Conservation (phyloP, 805 yeast species). For the Spathaspora boniae region DNA sequence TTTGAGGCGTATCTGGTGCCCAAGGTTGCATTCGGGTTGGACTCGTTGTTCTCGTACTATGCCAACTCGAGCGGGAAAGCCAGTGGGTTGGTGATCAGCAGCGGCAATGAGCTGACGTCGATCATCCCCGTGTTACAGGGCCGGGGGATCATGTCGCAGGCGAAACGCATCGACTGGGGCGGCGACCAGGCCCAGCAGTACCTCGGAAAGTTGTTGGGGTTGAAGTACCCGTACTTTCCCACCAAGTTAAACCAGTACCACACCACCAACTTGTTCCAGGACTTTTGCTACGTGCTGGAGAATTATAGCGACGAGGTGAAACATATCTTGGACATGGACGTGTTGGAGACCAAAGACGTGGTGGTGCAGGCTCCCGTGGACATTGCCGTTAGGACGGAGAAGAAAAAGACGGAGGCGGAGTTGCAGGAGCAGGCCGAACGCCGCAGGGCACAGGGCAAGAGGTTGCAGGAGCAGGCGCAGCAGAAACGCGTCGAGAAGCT, state of each 20-base stretch:
- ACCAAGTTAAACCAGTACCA: conserved; percentile 62
- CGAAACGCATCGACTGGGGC: conserved; percentile 90
- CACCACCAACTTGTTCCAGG: conserved; percentile 63
- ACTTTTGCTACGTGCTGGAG: conserved; percentile 72
- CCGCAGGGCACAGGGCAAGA: conserved; percentile 78
- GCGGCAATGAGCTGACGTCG: conserved; percentile 81
- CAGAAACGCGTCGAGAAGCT: conserved; percentile 77
- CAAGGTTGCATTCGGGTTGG: conserved; percentile 75
- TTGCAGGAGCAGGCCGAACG: conserved; percentile 70
- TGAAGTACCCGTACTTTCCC: conserved; percentile 94
- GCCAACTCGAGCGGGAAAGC: conserved; percentile 46
- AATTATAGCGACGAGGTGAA: conserved; percentile 65
- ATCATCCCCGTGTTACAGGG: conserved; percentile 80
- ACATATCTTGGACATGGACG: conserved; percentile 54
- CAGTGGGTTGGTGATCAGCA: conserved; percentile 72
- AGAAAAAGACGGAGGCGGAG: conserved; percentile 82
- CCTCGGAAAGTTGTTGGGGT: conserved; percentile 56
- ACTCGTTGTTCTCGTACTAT: conserved; percentile 73
- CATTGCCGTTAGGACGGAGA: conserved; percentile 58
- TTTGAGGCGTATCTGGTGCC: conserved; percentile 83
- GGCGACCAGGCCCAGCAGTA: conserved; percentile 71
- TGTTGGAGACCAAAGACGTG: conserved; percentile 64
- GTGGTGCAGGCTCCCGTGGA: conserved; percentile 76
- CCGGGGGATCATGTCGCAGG: conserved; percentile 56
- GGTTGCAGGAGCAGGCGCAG: conserved; percentile 91